Evolutionary conservation across 306 rosid genomes (phyloP).

Genomic region (Prunus fruticosa): DNA sequence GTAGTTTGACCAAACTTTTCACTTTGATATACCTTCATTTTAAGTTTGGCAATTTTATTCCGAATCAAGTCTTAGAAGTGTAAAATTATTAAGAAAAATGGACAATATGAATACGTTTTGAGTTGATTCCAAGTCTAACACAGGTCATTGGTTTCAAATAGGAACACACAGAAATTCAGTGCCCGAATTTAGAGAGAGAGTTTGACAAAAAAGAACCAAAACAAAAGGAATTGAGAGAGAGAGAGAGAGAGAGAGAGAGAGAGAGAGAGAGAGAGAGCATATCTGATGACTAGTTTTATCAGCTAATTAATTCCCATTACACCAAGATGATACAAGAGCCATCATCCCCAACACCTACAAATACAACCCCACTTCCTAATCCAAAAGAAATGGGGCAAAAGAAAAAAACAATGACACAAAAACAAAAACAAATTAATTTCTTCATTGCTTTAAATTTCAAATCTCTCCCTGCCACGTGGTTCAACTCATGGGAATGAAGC

Average conservation of each 20-base stretch:
- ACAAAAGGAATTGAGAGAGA: too few species aligned
- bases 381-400: background rate
- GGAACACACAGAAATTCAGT: too few species aligned
- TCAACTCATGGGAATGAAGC: constrained; percentile 4
- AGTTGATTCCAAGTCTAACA: too few species aligned
- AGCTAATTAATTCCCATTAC: constrained; percentile 14
- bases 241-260: background rate
- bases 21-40: too few species aligned
- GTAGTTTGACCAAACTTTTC: too few species aligned
- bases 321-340: constrained; percentile 6
- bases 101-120: too few species aligned
- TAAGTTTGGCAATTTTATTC: too few species aligned
- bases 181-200: too few species aligned
- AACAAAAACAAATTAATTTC: background rate
- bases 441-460: constrained; percentile 2
- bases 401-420: background rate
- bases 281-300: background rate
- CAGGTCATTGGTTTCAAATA: too few species aligned
- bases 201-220: too few species aligned
- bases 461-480: background rate
- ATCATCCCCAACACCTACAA: constrained; percentile 18
- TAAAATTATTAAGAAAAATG: too few species aligned
- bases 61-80: too few species aligned
- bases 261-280: background rate
- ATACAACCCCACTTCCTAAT: background rate